A percentile compares a stretch with the other conserved stretches of the same genome.
phyloP scores from a whole-genome alignment of 306 rosid genomes.

The Acacia crassicarpa region DNA sequence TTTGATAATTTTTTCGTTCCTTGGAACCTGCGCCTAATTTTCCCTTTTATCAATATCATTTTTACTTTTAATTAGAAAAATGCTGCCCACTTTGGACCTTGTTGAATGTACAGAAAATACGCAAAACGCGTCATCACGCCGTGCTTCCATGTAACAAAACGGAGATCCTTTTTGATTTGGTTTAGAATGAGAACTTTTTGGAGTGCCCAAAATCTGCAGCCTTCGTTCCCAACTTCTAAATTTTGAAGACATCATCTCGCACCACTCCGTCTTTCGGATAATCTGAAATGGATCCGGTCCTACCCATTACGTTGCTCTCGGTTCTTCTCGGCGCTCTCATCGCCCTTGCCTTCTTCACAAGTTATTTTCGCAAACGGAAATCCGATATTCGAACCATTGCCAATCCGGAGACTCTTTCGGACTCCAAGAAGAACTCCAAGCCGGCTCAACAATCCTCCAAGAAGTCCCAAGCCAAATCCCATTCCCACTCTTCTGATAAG shows the following conservation, averaged over 20 bases:
- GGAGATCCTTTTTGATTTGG: no score
- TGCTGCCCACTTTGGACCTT: no score
- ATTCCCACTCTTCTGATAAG: conserved; percentile 77
- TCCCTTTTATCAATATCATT: no score
- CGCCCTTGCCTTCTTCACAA: conserved; percentile 59
- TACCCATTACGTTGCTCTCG: conserved; percentile 52
- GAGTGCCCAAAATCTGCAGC: no score
- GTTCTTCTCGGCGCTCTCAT: conserved; percentile 72
- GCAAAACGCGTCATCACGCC: no score
- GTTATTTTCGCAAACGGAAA: conserved; percentile 68
- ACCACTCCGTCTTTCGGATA: background rate
- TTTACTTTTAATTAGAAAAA: no score
- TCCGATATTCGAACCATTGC: conserved; percentile 77
- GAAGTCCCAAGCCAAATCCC: conserved; percentile 64
- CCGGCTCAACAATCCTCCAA: conserved; percentile 46
- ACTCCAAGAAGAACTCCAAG: conserved; percentile 52
- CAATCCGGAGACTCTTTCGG: conserved; percentile 50
- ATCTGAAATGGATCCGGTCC: conserved; percentile 61
- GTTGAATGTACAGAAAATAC: no score
- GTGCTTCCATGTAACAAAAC: no score
- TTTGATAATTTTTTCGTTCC: no score
- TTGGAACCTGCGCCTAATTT: no score
- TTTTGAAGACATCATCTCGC: background rate
- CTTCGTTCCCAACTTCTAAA: background rate
- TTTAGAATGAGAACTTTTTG: no score